Conservation (phyloP, 208 protist genomes). For the Trypanosoma theileri region DNA sequence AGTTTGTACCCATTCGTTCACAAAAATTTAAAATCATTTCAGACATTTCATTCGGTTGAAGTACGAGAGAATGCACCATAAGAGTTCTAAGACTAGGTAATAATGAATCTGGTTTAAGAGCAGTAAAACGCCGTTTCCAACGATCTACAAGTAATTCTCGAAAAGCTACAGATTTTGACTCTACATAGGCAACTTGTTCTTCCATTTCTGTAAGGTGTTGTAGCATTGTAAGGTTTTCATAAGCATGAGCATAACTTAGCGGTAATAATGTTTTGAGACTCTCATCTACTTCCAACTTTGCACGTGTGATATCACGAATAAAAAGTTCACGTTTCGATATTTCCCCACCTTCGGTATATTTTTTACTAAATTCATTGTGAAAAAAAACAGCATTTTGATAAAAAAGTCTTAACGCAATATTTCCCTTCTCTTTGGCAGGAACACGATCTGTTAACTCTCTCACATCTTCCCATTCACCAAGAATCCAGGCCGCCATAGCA, state of each 20-base stretch:
- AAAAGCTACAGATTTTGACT: constrained; percentile 54
- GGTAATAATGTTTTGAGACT: constrained; percentile 85
- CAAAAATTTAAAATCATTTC: constrained; percentile 97
- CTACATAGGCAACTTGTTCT: constrained; percentile 94
- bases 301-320: constrained; percentile 46
- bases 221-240: constrained; percentile 95
- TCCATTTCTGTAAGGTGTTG: constrained; percentile 99
- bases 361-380: constrained; percentile 30
- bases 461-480: constrained; percentile 83
- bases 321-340: constrained; percentile 37
- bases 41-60: constrained; percentile 91
- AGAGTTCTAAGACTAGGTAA: constrained; percentile 96
- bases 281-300: constrained; percentile 83
- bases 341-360: too few relatives aligned
- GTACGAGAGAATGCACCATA: constrained; percentile 94
- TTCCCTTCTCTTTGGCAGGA: constrained; percentile 65
- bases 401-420: constrained; percentile 63
- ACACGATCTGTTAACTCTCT: constrained; percentile 72
- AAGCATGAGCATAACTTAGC: constrained; percentile 91
- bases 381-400: constrained; percentile 69
- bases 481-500: constrained; percentile 83
- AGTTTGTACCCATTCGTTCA: constrained; percentile 65
- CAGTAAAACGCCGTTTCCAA: constrained; percentile 79
- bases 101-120: constrained; percentile 89
- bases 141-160: constrained; percentile 65